These are phyloP conservation scores for Ophiostoma quercus DNA, from an alignment of 2,329 filamentous ascomycete genomes.

Conservation along the genomic window DNA sequence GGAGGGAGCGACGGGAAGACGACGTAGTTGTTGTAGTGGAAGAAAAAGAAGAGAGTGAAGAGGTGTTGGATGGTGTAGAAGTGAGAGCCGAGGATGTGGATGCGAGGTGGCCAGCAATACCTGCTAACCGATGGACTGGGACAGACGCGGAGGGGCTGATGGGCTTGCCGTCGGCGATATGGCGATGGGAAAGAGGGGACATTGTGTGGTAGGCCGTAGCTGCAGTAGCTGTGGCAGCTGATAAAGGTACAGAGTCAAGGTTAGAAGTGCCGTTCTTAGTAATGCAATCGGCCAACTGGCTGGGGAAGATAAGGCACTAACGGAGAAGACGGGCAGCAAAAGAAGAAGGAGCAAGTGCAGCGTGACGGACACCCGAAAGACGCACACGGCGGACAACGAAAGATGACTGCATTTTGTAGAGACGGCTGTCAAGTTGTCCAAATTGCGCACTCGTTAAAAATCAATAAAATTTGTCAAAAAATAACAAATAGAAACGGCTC, in stretches of 20 bases:
- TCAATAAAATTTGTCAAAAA: background rate
- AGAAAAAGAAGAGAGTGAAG: constrained; percentile 17
- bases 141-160: constrained; percentile 26
- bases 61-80: background rate
- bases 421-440: background rate
- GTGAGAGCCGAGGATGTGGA: constrained; percentile 28
- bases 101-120: constrained; percentile 31
- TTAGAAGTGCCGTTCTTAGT: constrained; percentile 22
- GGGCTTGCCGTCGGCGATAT: constrained; percentile 17
- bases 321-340: background rate
- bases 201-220: background rate
- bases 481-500: background rate
- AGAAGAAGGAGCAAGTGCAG: constrained; percentile 16
- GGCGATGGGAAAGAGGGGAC: constrained; percentile 22
- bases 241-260: background rate
- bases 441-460: background rate
- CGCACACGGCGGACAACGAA: constrained; percentile 12
- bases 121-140: constrained; percentile 31
- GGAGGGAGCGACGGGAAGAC: constrained; percentile 17
- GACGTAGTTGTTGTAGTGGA: constrained; percentile 31
- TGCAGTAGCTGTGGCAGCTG: constrained; percentile 10
- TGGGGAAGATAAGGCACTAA: constrained; percentile 19
- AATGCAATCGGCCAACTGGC: constrained; percentile 24
- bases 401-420: constrained; percentile 21
- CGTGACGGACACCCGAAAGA: constrained; percentile 10